These are phyloP conservation scores for Neopestalotiopsis clavispora DNA, from an alignment of 2,329 filamentous ascomycete species.

Conservation along the genomic window DNA sequence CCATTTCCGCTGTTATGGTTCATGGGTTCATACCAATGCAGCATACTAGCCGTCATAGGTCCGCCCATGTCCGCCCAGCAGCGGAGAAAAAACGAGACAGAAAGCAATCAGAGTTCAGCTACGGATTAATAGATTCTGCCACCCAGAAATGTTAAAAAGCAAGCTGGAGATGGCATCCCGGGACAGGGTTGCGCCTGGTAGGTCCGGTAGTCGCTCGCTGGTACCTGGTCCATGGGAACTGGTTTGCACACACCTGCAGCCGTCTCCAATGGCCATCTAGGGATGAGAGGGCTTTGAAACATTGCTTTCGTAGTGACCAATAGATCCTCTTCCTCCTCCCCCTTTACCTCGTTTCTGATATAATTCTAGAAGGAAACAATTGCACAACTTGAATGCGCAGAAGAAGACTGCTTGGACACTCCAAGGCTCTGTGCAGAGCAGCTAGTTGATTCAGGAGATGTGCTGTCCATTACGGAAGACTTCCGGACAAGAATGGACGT, in stretches of 20 bases:
- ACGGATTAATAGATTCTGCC: conserved; percentile 7
- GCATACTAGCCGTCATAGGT: background rate
- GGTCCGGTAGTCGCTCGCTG: conserved; percentile 4
- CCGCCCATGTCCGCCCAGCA: background rate
- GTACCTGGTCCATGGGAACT: background rate
- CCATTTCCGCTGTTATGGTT: conserved; percentile 9
- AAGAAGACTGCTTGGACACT: background rate
- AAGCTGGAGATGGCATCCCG: conserved; percentile 2
- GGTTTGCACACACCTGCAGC: background rate
- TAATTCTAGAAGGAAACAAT: background rate
- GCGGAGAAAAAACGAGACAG: background rate
- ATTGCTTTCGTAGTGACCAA: background rate
- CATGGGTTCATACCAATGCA: background rate
- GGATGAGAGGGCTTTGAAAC: conserved; percentile 3
- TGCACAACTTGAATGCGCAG: background rate
- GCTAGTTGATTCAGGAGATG: conserved; percentile 11
- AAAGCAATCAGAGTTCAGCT: background rate
- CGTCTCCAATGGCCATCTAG: background rate
- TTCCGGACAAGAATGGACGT: conserved; percentile 12
- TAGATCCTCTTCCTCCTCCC: background rate
- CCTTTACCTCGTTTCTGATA: background rate
- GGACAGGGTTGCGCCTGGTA: conserved; percentile 10
- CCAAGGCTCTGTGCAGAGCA: conserved; percentile 4
- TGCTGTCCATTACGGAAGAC: conserved; percentile 3
- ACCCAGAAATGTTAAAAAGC: conserved; percentile 2